Evolutionary conservation across 768 basidiomycete genomes (phyloP), one percentile per base, ranked within the genome.

Genomic region (Podaxis sp.): DNA sequence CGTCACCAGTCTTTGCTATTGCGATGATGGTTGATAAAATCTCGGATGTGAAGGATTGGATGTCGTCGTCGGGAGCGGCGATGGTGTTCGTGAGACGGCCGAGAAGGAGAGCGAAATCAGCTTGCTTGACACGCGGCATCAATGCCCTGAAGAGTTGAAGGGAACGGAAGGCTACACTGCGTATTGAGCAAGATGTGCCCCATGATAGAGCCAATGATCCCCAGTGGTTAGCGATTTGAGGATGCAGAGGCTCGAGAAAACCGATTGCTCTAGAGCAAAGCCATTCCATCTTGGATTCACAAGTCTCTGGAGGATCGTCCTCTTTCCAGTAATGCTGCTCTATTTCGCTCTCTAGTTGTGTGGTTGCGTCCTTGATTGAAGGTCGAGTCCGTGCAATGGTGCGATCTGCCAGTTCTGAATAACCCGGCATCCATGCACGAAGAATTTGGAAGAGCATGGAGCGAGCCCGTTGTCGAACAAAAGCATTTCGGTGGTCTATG

Each of bases 81-180:
- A 96, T 85, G 10, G 91, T 93, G 68, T 89, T 91, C 15, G 93
- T 93, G 7, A 96, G 77, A 28, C 95, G 84, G 33, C 90, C 91
- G 3, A 98, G 81, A 24, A 96, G 80, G 53, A 89, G 82, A 1
- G 91, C 90, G 17, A 97, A 80, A 73, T 92, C 89, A 7, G 81
- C 75, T 61, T 87, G 84, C 57, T 85, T 87, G 44, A 93, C 82
- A 28, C 82, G 79, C 0, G 93, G 90, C 70, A 87, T 84, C 22
- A 97, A 78, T 0, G 90, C 85, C 40, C 93, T 88, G 75, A 93
- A 95, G n/a, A 95, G 80, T 72, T 97, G 95, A 63, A 97, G 78
- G 10, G 95, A 96, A 36, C 95, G 84, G 76, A 91, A 93, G 2
- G 96, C 94, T 20, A 88, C 87, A 41, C 87, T 86, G 52, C 93